phyloP scores from a whole-genome alignment of 495 filamentous ascomycete species.

The Clohesyomyces aquaticus region DNA sequence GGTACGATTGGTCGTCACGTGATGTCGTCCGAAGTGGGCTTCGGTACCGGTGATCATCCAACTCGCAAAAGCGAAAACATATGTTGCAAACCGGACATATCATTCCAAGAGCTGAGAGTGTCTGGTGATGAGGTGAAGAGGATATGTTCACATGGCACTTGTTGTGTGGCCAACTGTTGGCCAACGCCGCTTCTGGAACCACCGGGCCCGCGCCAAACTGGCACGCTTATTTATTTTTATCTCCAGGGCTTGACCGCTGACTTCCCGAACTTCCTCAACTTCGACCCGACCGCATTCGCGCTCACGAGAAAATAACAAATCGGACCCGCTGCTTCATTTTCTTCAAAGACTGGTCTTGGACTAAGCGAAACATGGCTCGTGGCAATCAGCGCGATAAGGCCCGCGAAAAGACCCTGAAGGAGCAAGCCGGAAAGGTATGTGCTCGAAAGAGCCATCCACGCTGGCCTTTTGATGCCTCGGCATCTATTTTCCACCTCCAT shows the following conservation, averaged over 20 bases:
- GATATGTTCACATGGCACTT: background rate
- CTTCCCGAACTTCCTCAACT: background rate
- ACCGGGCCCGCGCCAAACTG: too few relatives aligned
- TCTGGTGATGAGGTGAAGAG: background rate
- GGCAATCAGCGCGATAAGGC: slow-evolving; percentile 93
- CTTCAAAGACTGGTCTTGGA: background rate
- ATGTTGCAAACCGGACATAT: background rate
- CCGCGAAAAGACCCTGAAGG: slow-evolving; percentile 79
- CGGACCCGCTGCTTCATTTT: background rate
- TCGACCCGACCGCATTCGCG: background rate
- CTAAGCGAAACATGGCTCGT: slow-evolving; percentile 67
- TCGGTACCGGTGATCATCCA: too few relatives aligned
- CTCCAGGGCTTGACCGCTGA: background rate
- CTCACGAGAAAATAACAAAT: background rate
- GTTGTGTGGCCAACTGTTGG: background rate
- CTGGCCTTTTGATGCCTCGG: too few relatives aligned
- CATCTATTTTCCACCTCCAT: too few relatives aligned
- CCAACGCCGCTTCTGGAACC: background rate
- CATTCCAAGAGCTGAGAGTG: background rate
- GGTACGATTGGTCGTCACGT: too few relatives aligned
- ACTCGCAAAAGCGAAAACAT: background rate
- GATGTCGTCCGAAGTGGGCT: too few relatives aligned
- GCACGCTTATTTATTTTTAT: background rate
- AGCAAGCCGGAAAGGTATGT: slow-evolving; percentile 59
- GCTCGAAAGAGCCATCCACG: background rate